Conservation (phyloP, 805 yeast species). For the Alloascoidea hylecoeti region DNA sequence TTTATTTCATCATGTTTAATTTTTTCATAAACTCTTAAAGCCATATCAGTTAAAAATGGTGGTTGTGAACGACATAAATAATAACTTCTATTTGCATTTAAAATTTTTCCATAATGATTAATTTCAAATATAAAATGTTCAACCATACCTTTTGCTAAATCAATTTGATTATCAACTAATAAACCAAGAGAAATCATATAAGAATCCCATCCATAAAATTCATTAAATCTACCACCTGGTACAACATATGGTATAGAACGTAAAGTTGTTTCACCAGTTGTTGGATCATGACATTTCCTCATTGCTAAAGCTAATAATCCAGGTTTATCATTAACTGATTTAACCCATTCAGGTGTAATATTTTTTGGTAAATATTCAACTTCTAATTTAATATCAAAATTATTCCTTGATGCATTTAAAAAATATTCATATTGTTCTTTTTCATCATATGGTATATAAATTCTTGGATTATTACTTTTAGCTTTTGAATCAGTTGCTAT, state of each 20-base stretch:
- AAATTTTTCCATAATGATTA: slow-evolving; percentile 77
- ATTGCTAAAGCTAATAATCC: slow-evolving; percentile 79
- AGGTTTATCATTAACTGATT: slow-evolving; percentile 66
- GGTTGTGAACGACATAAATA: slow-evolving; percentile 91
- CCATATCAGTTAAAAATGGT: slow-evolving; percentile 92
- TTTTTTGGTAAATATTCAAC: slow-evolving; percentile 65
- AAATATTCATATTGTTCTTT: slow-evolving; percentile 65
- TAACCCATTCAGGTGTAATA: slow-evolving; percentile 66
- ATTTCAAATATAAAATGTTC: slow-evolving; percentile 88
- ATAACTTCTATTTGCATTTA: slow-evolving; percentile 89
- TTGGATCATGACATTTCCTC: slow-evolving; percentile 35
- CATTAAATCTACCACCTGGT: slow-evolving; percentile 96
- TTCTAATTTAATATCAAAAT: slow-evolving; percentile 47
- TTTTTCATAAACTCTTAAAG: slow-evolving; percentile 48
- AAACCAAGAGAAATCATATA: slow-evolving; percentile 85
- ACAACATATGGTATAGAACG: slow-evolving; percentile 61
- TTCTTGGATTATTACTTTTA: slow-evolving; percentile 51
- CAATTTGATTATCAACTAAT: slow-evolving; percentile 46
- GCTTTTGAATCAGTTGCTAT: slow-evolving; percentile 77
- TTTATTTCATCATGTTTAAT: slow-evolving; percentile 19
- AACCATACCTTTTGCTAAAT: slow-evolving; percentile 79
- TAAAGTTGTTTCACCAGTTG: slow-evolving; percentile 30
- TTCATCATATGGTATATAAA: slow-evolving; percentile 62
- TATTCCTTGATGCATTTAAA: slow-evolving; percentile 31
- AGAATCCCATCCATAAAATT: slow-evolving; percentile 96